These are phyloP conservation scores for Phialophora verrucosa DNA, from an alignment of 2,329 filamentous ascomycete species.

Conservation along the genomic window DNA sequence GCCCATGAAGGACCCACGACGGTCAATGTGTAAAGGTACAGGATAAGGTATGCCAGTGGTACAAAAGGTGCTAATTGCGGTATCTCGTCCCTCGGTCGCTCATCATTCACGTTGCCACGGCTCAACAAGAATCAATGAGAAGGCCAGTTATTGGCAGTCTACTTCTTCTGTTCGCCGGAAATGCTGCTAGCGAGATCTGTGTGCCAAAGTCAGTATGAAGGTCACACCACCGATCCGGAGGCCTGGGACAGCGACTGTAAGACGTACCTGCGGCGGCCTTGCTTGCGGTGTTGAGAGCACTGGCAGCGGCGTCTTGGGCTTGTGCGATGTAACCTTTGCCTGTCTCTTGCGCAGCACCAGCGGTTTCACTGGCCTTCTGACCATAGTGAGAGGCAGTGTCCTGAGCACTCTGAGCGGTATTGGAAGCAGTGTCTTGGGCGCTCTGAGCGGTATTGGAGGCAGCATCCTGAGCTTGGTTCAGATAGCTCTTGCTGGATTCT, in stretches of 20 bases:
- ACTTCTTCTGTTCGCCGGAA: constrained; percentile 37
- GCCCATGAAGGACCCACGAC: not conserved
- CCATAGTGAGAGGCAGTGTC: constrained; percentile 20
- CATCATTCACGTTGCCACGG: not conserved
- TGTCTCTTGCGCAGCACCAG: constrained; percentile 18
- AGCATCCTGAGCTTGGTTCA: constrained; percentile 23
- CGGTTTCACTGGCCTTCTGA: constrained; percentile 19
- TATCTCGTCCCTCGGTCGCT: not conserved
- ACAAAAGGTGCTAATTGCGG: not conserved
- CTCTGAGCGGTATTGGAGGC: constrained; percentile 20
- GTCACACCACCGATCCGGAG: not conserved
- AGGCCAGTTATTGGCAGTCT: not conserved
- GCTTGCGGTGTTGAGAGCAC: constrained; percentile 37
- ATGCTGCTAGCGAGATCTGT: constrained; percentile 37
- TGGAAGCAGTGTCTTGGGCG: constrained; percentile 25
- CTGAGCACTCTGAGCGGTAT: constrained; percentile 21
- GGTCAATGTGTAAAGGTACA: not conserved
- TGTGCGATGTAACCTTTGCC: constrained; percentile 31
- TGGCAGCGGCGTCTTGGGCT: constrained; percentile 35
- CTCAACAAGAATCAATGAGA: not conserved
- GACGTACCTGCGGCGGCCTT: constrained; percentile 32
- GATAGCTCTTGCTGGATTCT: constrained; percentile 18
- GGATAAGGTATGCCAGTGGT: constrained; percentile 2
- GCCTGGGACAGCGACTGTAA: not conserved
- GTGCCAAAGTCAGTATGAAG: constrained; percentile 22